Evolutionary conservation across 805 yeast genomes (phyloP), one percentile per base, ranked within the genome.

Genomic region (Yarrowia sp.): DNA sequence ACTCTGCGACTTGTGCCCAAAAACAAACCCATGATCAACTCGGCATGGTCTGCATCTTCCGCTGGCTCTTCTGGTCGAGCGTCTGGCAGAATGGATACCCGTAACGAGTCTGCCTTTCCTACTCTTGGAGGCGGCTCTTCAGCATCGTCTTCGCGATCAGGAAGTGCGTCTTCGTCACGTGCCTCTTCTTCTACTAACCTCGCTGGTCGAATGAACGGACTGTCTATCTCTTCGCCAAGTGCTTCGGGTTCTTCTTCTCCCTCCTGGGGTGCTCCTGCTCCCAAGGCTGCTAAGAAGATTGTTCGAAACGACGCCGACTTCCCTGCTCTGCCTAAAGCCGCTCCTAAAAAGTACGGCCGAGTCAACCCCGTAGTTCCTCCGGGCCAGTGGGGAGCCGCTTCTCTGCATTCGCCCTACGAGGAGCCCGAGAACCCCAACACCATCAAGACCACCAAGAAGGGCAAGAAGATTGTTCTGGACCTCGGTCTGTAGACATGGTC

Each of bases 261-360:
- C 10, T 43, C 65, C 9, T 59, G 65, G 65, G 65, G 65, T 16
- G 42, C 69, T 48, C 52, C 59, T 45, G 55, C 49, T 19, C 69
- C 64, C 38, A 58, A 15, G 11, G 38, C 58, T 22, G 26, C 63
- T 22, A 63, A 55, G 69, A 42, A 41, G 69, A 19, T 42, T 68
- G 15, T 67, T 50, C 69, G 73, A 55, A 26, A 67, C 22, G 53
- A 58, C 26, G 16, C 68, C 7, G 72, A 69, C 46, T 71, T 71
- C 64, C 73, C 73, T 4, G 38, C 72, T 5, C 40, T 71, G 26
- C 69, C 70, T 4, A 65, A 66, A 11, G 53, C 48, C 9, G 32
- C 69, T 22, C 26, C 43, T 1, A 42, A 67, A 45, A 50, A 41
- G 38, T 52, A 42, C 72, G 67, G 67, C 7, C 45, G 67, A n/a